These are phyloP conservation scores for Psilocybe tampanensis DNA, from an alignment of 768 basidiomycete species.

Conservation along the genomic window DNA sequence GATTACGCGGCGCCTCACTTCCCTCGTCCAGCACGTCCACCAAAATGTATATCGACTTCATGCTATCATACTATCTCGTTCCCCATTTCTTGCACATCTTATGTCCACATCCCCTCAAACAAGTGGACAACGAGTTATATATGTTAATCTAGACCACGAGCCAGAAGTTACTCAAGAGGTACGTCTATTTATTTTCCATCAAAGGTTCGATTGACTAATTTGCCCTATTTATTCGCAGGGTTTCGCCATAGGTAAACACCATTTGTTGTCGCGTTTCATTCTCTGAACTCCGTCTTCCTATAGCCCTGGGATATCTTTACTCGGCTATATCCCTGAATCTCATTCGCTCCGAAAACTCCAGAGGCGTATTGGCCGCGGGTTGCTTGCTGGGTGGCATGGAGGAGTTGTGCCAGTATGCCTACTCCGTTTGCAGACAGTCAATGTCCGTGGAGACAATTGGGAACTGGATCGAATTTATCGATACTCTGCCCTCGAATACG, in stretches of 20 bases:
- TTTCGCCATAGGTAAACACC: conserved; percentile 67
- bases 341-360: conserved; percentile 78
- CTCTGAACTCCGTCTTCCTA: conserved; percentile 16
- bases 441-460: conserved; percentile 75
- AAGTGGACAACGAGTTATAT: conserved; percentile 67
- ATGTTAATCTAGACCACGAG: conserved; percentile 75
- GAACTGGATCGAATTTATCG: conserved; percentile 79
- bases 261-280: background rate
- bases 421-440: conserved; percentile 74
- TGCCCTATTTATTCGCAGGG: conserved; percentile 43
- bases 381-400: conserved; percentile 88
- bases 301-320: conserved; percentile 82
- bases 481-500: conserved; percentile 48
- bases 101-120: conserved; percentile 81
- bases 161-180: conserved; percentile 88
- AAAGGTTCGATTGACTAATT: conserved; percentile 13
- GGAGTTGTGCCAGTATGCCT: conserved; percentile 79
- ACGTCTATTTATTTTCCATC: conserved; percentile 29
- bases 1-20: conserved; percentile 10
- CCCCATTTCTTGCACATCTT: conserved; percentile 84
- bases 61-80: conserved; percentile 84
- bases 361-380: conserved; percentile 83
- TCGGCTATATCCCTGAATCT: conserved; percentile 70
- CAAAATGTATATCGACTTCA: conserved; percentile 78
- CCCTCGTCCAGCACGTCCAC: conserved; percentile 60